These are phyloP conservation scores for Trichoderma reesei DNA, from an alignment of 495 filamentous ascomycete species.

Conservation along the genomic window DNA sequence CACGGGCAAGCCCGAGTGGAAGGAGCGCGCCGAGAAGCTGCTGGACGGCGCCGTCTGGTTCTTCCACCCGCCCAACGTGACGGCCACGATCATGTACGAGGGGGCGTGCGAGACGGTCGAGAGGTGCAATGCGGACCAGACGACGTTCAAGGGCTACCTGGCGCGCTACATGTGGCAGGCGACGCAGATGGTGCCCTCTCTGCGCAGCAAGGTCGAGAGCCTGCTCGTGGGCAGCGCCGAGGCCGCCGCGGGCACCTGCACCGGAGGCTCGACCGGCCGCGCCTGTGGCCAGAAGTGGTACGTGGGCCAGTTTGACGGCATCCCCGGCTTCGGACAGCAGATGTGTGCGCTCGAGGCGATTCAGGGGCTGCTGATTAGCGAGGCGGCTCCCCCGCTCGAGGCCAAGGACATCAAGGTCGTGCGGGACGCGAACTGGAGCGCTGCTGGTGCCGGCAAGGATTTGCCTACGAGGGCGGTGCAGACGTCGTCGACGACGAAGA, in stretches of 20 bases:
- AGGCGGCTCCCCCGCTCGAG: constrained; percentile 29
- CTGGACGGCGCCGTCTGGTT: constrained; percentile 29
- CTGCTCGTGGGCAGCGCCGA: constrained; percentile 47
- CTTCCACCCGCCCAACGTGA: constrained; percentile 38
- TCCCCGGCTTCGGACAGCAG: constrained; percentile 55
- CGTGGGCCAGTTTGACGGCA: constrained; percentile 48
- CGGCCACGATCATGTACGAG: constrained; percentile 54
- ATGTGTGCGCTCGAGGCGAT: constrained; percentile 63
- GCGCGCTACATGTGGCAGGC: constrained; percentile 63
- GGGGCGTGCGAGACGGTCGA: constrained; percentile 56
- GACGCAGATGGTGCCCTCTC: constrained; percentile 50
- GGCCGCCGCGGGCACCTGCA: constrained; percentile 57
- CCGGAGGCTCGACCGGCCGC: constrained; percentile 44
- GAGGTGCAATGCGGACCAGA: constrained; percentile 61
- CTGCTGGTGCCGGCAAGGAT: neutral
- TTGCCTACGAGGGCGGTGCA: neutral
- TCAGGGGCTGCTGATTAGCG: constrained; percentile 41
- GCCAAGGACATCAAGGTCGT: constrained; percentile 34
- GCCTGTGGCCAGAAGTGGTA: constrained; percentile 67
- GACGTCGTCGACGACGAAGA: neutral
- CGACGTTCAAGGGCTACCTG: constrained; percentile 72
- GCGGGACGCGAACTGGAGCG: constrained; percentile 16
- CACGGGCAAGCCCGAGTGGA: constrained; percentile 46
- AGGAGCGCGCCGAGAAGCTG: constrained; percentile 36
- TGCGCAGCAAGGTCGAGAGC: constrained; percentile 37